A percentile compares a stretch with the other conserved stretches of the same genome.
Evolutionary conservation across 2,329 filamentous ascomycete genomes (phyloP).

Genomic region (Phialophora macrospora): DNA sequence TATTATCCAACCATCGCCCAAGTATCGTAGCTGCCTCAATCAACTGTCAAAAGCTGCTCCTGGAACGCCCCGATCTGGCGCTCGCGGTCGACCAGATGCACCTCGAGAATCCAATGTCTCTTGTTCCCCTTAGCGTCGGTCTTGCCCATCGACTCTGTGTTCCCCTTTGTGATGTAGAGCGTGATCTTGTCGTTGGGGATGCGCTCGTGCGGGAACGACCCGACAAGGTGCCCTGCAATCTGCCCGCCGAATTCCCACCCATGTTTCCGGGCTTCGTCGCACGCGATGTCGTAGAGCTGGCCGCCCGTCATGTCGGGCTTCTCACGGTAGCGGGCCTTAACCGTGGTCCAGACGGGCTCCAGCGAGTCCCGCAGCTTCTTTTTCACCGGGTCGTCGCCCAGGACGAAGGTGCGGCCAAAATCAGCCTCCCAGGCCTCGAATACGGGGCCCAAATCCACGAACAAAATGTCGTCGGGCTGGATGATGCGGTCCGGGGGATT

Average conservation of each 20-base stretch:
- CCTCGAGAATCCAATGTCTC: conserved; percentile 59
- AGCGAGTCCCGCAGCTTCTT: conserved; percentile 52
- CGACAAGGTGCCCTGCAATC: conserved; percentile 58
- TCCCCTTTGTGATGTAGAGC: conserved; percentile 55
- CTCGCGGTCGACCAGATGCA: conserved; percentile 53
- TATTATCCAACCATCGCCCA: no score
- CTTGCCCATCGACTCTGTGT: conserved; percentile 49
- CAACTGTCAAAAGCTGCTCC: conserved; percentile 56
- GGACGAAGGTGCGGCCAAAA: conserved; percentile 59
- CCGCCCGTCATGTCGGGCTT: conserved; percentile 56
- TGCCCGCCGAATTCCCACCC: conserved; percentile 55
- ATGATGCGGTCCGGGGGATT: conserved; percentile 58
- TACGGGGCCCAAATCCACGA: conserved; percentile 59
- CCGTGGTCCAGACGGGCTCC: conserved; percentile 54
- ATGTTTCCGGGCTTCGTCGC: conserved; percentile 45
- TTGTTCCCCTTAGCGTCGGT: conserved; percentile 50
- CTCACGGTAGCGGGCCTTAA: conserved; percentile 49
- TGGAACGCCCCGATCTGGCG: conserved; percentile 51
- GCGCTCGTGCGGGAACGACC: conserved; percentile 58
- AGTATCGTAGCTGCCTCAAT: conserved; percentile 3
- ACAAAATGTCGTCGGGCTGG: conserved; percentile 56
- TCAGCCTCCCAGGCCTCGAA: conserved; percentile 61
- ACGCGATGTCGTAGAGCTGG: conserved; percentile 54
- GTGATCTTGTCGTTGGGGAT: conserved; percentile 55
- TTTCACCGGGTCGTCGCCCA: conserved; percentile 55